A percentile compares a stretch with the other conserved stretches of the same genome.
Evolutionary conservation across 306 rosid genomes (phyloP).

Genomic region (Carpinus viminea): DNA sequence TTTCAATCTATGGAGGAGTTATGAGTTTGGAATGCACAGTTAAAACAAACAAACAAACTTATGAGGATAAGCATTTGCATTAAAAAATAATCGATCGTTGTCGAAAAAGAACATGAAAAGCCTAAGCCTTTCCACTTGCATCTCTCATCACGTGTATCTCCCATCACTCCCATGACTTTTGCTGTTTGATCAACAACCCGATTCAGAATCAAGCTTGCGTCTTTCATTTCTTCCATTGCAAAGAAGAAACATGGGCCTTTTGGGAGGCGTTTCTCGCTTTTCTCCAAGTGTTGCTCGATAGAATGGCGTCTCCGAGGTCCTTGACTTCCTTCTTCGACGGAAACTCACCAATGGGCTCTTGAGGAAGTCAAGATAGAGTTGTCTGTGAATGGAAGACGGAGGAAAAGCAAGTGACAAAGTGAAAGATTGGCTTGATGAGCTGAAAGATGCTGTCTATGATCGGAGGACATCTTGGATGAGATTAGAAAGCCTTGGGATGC

Average conservation of each 20-base stretch:
- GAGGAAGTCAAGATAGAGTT: background rate
- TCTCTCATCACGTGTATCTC: too few relatives aligned
- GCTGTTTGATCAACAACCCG: too few relatives aligned
- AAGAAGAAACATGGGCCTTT: background rate
- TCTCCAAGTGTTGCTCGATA: slow-evolving; percentile 25
- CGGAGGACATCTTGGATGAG: slow-evolving; percentile 11
- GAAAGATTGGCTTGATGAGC: slow-evolving; percentile 18
- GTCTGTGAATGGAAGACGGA: slow-evolving; percentile 26
- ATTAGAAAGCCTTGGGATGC: background rate
- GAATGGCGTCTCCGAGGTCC: slow-evolving; percentile 13
- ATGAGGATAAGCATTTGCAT: too few relatives aligned
- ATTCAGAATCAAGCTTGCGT: too few relatives aligned
- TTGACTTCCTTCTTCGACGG: background rate
- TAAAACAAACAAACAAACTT: too few relatives aligned
- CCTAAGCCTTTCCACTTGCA: too few relatives aligned
- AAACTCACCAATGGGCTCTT: slow-evolving; percentile 13
- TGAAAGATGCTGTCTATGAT: slow-evolving; percentile 3
- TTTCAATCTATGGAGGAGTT: too few relatives aligned
- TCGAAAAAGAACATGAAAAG: too few relatives aligned
- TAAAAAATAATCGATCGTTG: too few relatives aligned
- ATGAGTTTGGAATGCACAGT: too few relatives aligned
- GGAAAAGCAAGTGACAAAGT: slow-evolving; percentile 12
- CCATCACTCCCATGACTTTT: too few relatives aligned
- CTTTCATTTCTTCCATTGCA: too few relatives aligned
- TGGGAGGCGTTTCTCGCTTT: slow-evolving; percentile 23